Conservation (phyloP, 108 stramenopile species). For the Pelagomonas calceolata region DNA sequence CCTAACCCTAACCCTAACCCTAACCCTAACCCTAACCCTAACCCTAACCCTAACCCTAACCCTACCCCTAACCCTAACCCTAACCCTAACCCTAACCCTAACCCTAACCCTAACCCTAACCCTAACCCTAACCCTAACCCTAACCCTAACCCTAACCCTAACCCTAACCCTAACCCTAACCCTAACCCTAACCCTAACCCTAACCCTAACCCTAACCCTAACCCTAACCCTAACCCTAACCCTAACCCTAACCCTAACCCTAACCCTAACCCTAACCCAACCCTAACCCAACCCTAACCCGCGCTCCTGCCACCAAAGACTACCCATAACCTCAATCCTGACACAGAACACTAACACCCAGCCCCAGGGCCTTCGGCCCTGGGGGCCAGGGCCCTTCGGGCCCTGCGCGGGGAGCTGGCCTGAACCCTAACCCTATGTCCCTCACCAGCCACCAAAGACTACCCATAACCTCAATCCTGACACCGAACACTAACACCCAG, state of each 20-base stretch:
- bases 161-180: slow-evolving; percentile 21
- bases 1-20: slow-evolving; percentile 11
- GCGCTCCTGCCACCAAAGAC: background rate
- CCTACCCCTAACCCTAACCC: slow-evolving; percentile 14
- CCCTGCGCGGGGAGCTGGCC: no score
- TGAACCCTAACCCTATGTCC: no score
- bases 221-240: slow-evolving; percentile 21
- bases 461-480: no score
- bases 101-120: slow-evolving; percentile 14
- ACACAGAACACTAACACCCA: background rate
- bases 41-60: slow-evolving; percentile 14
- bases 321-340: slow-evolving; percentile 4
- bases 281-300: slow-evolving; percentile 8
- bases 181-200: slow-evolving; percentile 19
- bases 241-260: slow-evolving; percentile 11
- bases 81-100: slow-evolving; percentile 12
- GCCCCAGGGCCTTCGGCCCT: no score
- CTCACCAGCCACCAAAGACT: no score
- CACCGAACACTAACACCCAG: no score
- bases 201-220: slow-evolving; percentile 18
- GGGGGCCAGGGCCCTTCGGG: no score
- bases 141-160: slow-evolving; percentile 19
- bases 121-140: slow-evolving; percentile 13
- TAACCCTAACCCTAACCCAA: slow-evolving; percentile 8
- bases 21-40: slow-evolving; percentile 14